Conservation (phyloP, 2,329 filamentous ascomycete genomes). For the Aspergillus neotritici region DNA sequence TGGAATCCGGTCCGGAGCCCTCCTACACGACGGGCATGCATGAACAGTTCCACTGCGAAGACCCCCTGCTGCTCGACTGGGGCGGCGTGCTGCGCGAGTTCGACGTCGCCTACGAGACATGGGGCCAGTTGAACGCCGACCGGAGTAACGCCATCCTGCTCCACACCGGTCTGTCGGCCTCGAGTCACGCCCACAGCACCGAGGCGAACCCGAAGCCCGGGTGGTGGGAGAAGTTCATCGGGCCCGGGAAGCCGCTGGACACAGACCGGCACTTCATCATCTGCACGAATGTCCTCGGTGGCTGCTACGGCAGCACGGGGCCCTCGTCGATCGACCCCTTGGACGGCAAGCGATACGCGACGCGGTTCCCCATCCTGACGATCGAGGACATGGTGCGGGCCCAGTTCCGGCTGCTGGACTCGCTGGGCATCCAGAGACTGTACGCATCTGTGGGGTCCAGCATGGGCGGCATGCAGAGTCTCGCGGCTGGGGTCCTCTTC, state of each 20-base stretch:
- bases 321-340: constrained; percentile 82
- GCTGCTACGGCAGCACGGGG: constrained; percentile 92
- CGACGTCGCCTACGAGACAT: constrained; percentile 84
- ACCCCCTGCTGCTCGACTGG: constrained; percentile 84
- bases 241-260: constrained; percentile 75
- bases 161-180: constrained; percentile 93
- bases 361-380: constrained; percentile 89
- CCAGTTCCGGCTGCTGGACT: constrained; percentile 83
- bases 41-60: constrained; percentile 64
- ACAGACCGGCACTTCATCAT: constrained; percentile 90
- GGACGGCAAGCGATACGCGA: constrained; percentile 83
- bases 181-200: constrained; percentile 94
- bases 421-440: constrained; percentile 67
- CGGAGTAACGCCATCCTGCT: constrained; percentile 53
- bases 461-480: constrained; percentile 97
- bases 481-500: constrained; percentile 79
- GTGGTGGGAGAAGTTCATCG: constrained; percentile 99
- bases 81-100: constrained; percentile 87
- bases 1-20: constrained; percentile 78
- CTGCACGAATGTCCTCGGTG: constrained; percentile 93
- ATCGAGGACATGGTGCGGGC: constrained; percentile 97
- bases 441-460: constrained; percentile 92
- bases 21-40: constrained; percentile 90
- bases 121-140: constrained; percentile 50
- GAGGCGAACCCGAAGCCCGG: constrained; percentile 76